These are phyloP conservation scores for Hordeum vulgare DNA, from an alignment of 176 grass and related monocot species.

Conservation along the genomic window MorexV3_pseudomolecules_assembly NC_058519.1:1465245-1465744, in stretches of 20 bases:
- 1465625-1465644: too few species aligned
- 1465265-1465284: background rate
- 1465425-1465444: accelerated
- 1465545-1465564: background rate
- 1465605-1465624: background rate
- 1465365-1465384: background rate
- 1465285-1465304: background rate
- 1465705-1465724: background rate
- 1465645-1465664: background rate
- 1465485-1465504: too few species aligned
- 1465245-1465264: too few species aligned
- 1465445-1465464: background rate
- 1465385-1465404: background rate
- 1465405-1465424: background rate
- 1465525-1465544: too few species aligned
- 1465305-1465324: too few species aligned
- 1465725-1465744: background rate
- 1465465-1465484: background rate
- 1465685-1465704: background rate
- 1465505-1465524: too few species aligned
- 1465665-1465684: slow-evolving; percentile 8
- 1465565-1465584: background rate
- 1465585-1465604: background rate
- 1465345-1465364: background rate
- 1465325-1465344: too few species aligned